Conservation (phyloP, 164 flowering plant genomes). For the Aristolochia californica region DNA sequence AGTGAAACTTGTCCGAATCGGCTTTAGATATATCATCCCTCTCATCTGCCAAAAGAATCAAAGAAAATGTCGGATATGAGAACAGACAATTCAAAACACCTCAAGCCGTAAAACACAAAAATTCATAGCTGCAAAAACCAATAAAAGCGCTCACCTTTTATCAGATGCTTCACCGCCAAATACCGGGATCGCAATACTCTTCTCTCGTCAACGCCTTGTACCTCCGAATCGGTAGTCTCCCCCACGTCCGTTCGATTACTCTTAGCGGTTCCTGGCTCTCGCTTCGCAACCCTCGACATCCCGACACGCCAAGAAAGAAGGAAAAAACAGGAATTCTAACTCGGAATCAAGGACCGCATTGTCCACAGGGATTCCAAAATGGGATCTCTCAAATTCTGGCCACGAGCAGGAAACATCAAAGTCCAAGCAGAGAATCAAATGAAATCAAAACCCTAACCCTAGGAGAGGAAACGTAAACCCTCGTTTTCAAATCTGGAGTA, state of each 20-base stretch:
- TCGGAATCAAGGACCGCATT: too few relatives aligned
- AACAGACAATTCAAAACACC: too few relatives aligned
- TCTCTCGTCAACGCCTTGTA: constrained; percentile 17
- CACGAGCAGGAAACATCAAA: too few relatives aligned
- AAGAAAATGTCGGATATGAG: background rate
- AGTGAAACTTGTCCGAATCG: constrained; percentile 43
- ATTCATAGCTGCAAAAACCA: background rate
- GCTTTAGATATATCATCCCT: constrained; percentile 42
- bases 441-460: too few relatives aligned
- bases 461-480: too few relatives aligned
- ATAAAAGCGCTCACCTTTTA: constrained; percentile 24
- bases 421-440: too few relatives aligned
- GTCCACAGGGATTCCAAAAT: too few relatives aligned
- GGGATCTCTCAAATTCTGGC: too few relatives aligned
- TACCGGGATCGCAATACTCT: constrained; percentile 46
- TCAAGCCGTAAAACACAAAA: background rate
- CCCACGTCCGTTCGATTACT: background rate
- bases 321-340: too few relatives aligned
- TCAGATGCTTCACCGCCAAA: constrained; percentile 30
- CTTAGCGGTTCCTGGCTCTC: constrained; percentile 4
- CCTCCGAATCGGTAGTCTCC: constrained; percentile 4
- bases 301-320: too few relatives aligned
- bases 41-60: constrained; percentile 32
- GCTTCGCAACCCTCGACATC: constrained; percentile 18
- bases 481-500: too few relatives aligned